phyloP scores from a whole-genome alignment of 2,329 filamentous ascomycete species.

The Fusarium tupiense region DNA sequence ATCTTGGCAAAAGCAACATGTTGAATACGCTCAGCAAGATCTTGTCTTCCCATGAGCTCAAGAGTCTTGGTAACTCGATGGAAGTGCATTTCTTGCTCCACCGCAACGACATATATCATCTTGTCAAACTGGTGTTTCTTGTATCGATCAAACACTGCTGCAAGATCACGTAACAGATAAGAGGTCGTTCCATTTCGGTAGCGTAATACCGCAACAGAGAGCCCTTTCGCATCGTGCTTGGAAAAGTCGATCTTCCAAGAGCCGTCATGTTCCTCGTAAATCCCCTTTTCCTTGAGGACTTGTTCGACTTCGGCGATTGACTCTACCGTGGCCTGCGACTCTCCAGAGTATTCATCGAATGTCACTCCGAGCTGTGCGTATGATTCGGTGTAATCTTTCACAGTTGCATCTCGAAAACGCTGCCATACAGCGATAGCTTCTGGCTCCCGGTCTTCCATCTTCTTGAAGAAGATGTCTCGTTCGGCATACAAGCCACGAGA shows the following conservation, averaged over 20 bases:
- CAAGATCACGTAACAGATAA: slow-evolving; percentile 76
- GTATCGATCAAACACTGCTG: slow-evolving; percentile 71
- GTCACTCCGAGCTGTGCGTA: slow-evolving; percentile 65
- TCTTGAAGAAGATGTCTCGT: slow-evolving; percentile 66
- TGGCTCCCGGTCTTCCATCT: slow-evolving; percentile 66
- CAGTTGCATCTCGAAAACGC: slow-evolving; percentile 63
- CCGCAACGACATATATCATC: slow-evolving; percentile 82
- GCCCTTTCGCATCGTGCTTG: slow-evolving; percentile 77
- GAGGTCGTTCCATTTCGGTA: slow-evolving; percentile 58
- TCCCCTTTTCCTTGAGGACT: slow-evolving; percentile 65
- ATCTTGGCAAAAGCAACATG: slow-evolving; percentile 67
- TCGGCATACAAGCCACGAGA: slow-evolving; percentile 54
- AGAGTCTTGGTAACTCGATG: slow-evolving; percentile 73
- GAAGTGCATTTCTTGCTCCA: slow-evolving; percentile 77
- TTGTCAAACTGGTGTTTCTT: slow-evolving; percentile 74
- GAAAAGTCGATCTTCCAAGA: slow-evolving; percentile 75
- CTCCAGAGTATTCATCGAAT: slow-evolving; percentile 72
- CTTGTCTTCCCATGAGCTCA: slow-evolving; percentile 48
- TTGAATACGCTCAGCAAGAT: slow-evolving; percentile 47
- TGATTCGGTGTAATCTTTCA: slow-evolving; percentile 62
- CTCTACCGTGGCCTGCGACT: slow-evolving; percentile 63
- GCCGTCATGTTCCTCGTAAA: slow-evolving; percentile 72
- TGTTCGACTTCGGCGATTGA: slow-evolving; percentile 70
- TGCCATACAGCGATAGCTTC: slow-evolving; percentile 64
- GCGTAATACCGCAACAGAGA: slow-evolving; percentile 73